These are phyloP conservation scores for Penicillium sp. DNA, from an alignment of 2,329 filamentous ascomycete genomes.

Conservation along the genomic window DNA sequence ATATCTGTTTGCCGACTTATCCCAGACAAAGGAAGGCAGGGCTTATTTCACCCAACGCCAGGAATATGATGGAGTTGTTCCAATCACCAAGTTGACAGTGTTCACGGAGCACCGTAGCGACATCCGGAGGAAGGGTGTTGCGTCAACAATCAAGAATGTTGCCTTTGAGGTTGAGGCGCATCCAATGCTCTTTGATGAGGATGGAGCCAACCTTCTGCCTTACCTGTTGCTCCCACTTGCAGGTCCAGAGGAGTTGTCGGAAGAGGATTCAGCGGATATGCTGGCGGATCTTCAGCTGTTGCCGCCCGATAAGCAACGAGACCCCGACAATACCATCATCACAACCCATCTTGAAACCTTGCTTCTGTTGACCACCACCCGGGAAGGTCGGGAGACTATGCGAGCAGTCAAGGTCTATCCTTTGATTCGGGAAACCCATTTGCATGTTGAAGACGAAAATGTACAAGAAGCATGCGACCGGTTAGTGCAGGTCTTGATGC, in stretches of 20 bases:
- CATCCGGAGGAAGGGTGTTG: constrained; percentile 88
- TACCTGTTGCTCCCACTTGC: constrained; percentile 87
- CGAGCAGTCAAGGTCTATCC: constrained; percentile 81
- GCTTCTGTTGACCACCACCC: constrained; percentile 75
- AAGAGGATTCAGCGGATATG: constrained; percentile 84
- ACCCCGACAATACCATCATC: constrained; percentile 72
- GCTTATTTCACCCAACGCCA: constrained; percentile 73
- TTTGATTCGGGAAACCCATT: constrained; percentile 81
- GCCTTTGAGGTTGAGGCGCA: constrained; percentile 79
- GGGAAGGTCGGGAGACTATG: constrained; percentile 71
- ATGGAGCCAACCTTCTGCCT: constrained; percentile 76
- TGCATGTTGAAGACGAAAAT: constrained; percentile 71
- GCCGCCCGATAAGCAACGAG: constrained; percentile 83
- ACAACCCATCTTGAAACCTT: constrained; percentile 88
- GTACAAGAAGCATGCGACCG: constrained; percentile 84
- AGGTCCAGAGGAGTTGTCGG: constrained; percentile 81
- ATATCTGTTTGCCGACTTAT: constrained; percentile 90
- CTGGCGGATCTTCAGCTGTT: constrained; percentile 85
- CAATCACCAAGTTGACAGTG: constrained; percentile 85
- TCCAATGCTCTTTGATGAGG: constrained; percentile 65
- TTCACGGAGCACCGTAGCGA: constrained; percentile 88
- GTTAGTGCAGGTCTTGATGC: constrained; percentile 82
- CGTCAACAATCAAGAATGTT: constrained; percentile 90
- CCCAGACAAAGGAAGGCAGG: constrained; percentile 73
- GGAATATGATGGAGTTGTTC: constrained; percentile 78